phyloP scores from a whole-genome alignment of 345 rosid genomes.

The Heritiera littoralis region DNA sequence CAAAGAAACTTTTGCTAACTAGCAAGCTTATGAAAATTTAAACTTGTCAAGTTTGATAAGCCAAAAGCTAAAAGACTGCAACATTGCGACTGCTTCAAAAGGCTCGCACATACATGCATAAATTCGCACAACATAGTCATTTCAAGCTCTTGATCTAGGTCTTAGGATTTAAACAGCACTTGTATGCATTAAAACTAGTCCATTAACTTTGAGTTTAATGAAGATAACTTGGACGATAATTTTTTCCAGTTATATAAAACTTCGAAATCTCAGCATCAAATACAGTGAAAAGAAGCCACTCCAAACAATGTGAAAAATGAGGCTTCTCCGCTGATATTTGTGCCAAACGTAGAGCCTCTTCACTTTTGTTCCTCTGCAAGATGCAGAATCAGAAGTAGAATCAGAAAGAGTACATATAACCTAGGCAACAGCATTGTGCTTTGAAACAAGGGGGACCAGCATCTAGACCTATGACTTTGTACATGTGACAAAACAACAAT shows the following conservation, averaged over 20 bases:
- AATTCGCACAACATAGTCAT: not conserved
- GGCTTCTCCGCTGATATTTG: conserved; percentile 93
- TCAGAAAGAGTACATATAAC: conserved; percentile 11
- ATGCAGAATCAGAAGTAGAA: conserved; percentile 26
- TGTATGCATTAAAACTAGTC: not conserved
- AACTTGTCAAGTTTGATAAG: not conserved
- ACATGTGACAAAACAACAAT: not conserved
- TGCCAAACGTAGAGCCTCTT: conserved; percentile 81
- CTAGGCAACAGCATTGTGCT: not conserved
- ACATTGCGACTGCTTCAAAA: not conserved
- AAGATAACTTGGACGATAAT: not conserved
- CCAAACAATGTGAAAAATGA: conserved; percentile 94
- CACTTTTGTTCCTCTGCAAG: conserved; percentile 79
- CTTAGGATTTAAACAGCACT: not conserved
- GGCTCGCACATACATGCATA: not conserved
- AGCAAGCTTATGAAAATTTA: conserved; percentile 2
- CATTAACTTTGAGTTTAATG: not conserved
- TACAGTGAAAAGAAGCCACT: conserved; percentile 98
- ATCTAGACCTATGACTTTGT: not conserved
- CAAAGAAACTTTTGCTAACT: not conserved
- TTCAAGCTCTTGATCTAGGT: not conserved
- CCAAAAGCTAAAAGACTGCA: not conserved
- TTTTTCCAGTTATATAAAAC: conserved; percentile 41
- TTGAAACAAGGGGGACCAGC: not conserved
- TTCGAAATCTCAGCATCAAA: conserved; percentile 96